phyloP scores from a whole-genome alignment of 106 monocot genomes.

The Dendrobium nobile region DNA sequence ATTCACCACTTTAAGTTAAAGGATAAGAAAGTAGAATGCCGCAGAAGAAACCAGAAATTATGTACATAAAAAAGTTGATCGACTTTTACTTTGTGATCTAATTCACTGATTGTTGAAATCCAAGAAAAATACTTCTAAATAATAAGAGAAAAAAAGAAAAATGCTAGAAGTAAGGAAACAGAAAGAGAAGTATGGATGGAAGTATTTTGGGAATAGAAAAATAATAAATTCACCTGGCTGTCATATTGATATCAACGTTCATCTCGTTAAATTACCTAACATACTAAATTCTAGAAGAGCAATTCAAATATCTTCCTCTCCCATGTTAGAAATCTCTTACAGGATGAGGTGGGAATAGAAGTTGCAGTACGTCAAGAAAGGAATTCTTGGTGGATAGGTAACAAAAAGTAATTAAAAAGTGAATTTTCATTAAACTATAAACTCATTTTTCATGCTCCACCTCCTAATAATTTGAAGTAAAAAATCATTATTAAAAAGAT shows the following conservation, averaged over 20 bases:
- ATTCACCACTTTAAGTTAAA: slow-evolving; percentile 3
- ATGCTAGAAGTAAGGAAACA: neutral
- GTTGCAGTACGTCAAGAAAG: neutral
- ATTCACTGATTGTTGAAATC: neutral
- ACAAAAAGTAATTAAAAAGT: too few species aligned
- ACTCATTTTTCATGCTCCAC: too few species aligned
- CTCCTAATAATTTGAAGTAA: too few species aligned
- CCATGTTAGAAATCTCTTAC: neutral
- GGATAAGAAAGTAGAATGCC: neutral
- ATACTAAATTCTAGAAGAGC: neutral
- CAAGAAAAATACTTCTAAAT: neutral
- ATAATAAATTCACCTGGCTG: neutral
- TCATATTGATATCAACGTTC: neutral
- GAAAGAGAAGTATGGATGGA: neutral
- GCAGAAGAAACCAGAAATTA: neutral
- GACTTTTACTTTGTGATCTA: neutral
- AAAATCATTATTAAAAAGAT: too few species aligned
- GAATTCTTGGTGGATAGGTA: neutral
- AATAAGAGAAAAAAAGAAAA: neutral
- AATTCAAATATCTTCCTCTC: neutral
- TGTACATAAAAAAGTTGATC: neutral
- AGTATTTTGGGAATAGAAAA: neutral
- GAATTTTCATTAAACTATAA: neutral
- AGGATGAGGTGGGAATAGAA: neutral
- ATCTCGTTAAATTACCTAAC: neutral